Conservation (phyloP, 176 grass and related monocot genomes). For the Hordeum vulgare region MorexV3_pseudomolecules_assembly NC_058524.1:490959404-490959903, state of each 20-base stretch:
- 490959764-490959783: not conserved
- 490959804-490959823: not conserved
- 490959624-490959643: slow-evolving; percentile 55
- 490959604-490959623: slow-evolving; percentile 93
- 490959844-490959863: not conserved
- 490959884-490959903: not conserved
- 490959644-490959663: slow-evolving; percentile 1
- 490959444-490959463: not conserved
- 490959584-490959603: slow-evolving; percentile 77
- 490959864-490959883: not conserved
- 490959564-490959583: slow-evolving; percentile 97
- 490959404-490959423: not conserved
- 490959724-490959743: not conserved
- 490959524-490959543: slow-evolving; percentile 99
- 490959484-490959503: slow-evolving; percentile 88
- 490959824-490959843: not conserved
- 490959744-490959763: not conserved
- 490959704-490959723: not conserved
- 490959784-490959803: not conserved
- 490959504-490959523: slow-evolving; percentile 97
- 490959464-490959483: slow-evolving; percentile 7
- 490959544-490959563: slow-evolving; percentile 98
- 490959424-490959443: not conserved
- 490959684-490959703: not conserved
- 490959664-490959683: not conserved